Evolutionary conservation across 2,329 filamentous ascomycete genomes (phyloP).

Genomic region (Trichoderma polysporum): DNA sequence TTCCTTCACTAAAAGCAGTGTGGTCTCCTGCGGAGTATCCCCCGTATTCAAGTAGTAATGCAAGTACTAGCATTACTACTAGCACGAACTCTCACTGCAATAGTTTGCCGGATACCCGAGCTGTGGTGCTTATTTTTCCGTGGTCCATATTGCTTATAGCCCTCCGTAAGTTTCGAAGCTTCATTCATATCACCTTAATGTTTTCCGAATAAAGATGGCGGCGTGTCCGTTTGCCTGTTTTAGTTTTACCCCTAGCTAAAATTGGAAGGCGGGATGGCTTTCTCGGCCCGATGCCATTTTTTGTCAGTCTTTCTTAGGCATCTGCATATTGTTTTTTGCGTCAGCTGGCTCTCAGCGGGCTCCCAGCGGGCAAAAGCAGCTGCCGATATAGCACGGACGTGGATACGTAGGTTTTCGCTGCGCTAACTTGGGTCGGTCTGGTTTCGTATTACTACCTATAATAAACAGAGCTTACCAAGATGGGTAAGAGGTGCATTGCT

Average conservation of each 20-base stretch:
- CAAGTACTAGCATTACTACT: not conserved
- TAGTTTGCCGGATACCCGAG: slow-evolving; percentile 10
- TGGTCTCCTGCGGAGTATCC: not conserved
- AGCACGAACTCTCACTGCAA: not conserved
- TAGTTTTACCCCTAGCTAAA: slow-evolving; percentile 6
- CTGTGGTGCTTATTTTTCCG: not conserved
- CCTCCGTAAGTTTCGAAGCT: not conserved
- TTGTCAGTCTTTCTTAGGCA: not conserved
- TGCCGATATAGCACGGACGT: not conserved
- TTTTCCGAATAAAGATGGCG: not conserved
- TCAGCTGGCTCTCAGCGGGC: slow-evolving; percentile 8
- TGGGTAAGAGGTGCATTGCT: not conserved
- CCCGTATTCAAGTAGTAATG: not conserved
- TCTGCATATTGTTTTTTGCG: not conserved
- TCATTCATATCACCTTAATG: not conserved
- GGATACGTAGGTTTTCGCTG: slow-evolving; percentile 3
- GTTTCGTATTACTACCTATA: too few relatives aligned
- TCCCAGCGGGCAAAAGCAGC: not conserved
- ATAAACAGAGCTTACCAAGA: not conserved
- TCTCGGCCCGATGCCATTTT: slow-evolving; percentile 17
- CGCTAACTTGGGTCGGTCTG: not conserved
- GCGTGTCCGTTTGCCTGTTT: not conserved
- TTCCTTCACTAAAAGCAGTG: not conserved
- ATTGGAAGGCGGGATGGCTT: slow-evolving; percentile 17
- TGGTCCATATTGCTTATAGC: slow-evolving; percentile 3